Evolutionary conservation across 2,329 filamentous ascomycete genomes (phyloP).

Genomic region (Phialophora macrospora): DNA sequence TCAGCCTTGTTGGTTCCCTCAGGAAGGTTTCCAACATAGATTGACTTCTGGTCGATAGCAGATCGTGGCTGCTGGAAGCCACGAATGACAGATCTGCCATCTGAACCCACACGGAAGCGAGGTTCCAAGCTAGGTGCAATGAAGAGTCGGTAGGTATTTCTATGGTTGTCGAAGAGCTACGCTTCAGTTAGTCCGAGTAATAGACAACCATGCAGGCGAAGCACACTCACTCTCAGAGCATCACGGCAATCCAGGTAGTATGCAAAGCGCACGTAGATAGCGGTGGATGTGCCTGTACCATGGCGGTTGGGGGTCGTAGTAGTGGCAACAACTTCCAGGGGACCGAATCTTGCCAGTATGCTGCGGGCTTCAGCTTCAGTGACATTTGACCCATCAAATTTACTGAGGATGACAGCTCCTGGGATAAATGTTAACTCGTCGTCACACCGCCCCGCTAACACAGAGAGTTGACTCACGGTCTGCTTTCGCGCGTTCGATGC

Average conservation of each 20-base stretch:
- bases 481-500: conserved; percentile 36
- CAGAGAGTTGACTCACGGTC: conserved; percentile 35
- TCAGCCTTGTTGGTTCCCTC: conserved; percentile 28
- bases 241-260: conserved; percentile 39
- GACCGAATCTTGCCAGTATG: conserved; percentile 34
- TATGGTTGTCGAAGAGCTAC: conserved; percentile 32
- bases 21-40: conserved; percentile 39
- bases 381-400: conserved; percentile 29
- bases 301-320: conserved; percentile 23
- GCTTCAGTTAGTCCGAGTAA: conserved; percentile 3
- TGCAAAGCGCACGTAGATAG: conserved; percentile 37
- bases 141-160: conserved; percentile 24
- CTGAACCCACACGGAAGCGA: conserved; percentile 15
- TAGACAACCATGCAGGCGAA: neutral
- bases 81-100: conserved; percentile 22
- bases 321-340: conserved; percentile 29
- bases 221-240: conserved; percentile 34
- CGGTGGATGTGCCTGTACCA: conserved; percentile 18
- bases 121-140: conserved; percentile 33
- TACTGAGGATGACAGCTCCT: conserved; percentile 37
- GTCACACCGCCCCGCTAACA: neutral
- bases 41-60: conserved; percentile 33
- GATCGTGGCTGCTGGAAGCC: conserved; percentile 29
- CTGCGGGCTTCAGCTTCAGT: conserved; percentile 33
- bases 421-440: conserved; percentile 14